Evolutionary conservation across 768 basidiomycete species (phyloP).

Genomic region (Mycena chlorophos): DNA sequence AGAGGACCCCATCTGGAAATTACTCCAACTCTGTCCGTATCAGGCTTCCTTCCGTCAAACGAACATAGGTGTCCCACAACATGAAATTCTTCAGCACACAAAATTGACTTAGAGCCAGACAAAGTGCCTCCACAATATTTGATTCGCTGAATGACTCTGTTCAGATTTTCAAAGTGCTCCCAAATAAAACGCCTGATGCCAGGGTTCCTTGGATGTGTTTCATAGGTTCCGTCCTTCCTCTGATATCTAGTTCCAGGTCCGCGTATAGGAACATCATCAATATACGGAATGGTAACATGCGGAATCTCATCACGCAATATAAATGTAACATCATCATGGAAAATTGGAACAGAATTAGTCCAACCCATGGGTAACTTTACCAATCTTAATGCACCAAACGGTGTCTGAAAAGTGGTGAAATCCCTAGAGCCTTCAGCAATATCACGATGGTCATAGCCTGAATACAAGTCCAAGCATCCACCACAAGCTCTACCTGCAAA

Average conservation of each 20-base stretch:
- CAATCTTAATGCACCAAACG: conserved; percentile 23
- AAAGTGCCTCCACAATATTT: no score
- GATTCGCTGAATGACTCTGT: conserved; percentile 35
- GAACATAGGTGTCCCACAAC: no score
- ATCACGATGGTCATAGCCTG: conserved; percentile 28
- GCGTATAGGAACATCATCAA: conserved; percentile 11
- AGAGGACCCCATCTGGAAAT: conserved; percentile 15
- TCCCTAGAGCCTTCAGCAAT: conserved; percentile 28
- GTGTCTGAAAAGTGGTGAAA: conserved; percentile 34
- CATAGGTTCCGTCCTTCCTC: neutral
- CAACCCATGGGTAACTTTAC: conserved; percentile 31
- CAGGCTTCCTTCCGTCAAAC: no score
- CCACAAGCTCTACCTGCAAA: conserved; percentile 2
- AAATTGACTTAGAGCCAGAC: no score
- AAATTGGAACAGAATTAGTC: conserved; percentile 22
- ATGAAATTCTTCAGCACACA: no score
- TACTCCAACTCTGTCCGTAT: conserved; percentile 22
- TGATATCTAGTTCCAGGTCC: neutral
- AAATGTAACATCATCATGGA: conserved; percentile 3
- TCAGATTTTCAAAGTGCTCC: conserved; percentile 37
- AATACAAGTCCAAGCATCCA: conserved; percentile 21
- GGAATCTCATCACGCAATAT: conserved; percentile 10
- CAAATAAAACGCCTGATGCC: conserved; percentile 34
- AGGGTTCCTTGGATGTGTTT: conserved; percentile 27
- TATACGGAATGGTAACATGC: conserved; percentile 10